Base-by-base conservation (phyloP, 2,329 filamentous ascomycete species). In the Ophiocordyceps sinensis region DNA sequence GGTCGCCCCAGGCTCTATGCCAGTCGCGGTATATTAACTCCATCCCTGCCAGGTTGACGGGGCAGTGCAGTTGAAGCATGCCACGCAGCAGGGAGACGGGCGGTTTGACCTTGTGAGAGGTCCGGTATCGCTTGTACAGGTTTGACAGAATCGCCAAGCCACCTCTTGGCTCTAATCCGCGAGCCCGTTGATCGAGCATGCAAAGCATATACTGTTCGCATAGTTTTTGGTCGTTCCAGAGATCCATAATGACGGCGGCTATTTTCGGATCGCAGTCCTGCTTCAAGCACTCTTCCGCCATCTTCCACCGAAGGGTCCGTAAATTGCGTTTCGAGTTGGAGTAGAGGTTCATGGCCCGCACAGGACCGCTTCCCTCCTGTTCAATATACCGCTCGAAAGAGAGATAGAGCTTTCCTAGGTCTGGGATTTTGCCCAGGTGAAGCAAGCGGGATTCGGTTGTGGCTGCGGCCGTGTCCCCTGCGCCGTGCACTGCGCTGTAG, bases 1-100 rank as follows among this genome's bases (percentile, higher is more conserved):
- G 56, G 2, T 49, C 54, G 2, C 56, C 59, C 41, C 64, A 59
- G 26, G 59, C 55, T 23, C 45, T 55, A 41, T 66, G 56, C 66
- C 68, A 76, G 47, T 77, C 73, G 10, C 60, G 51, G 47, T 67
- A 64, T 2, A 76, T 49, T 37, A 63, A 53, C 40, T 71, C 64
- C 39, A 75, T 55, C 13, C 63, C 67, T 2, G 54, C 52, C 9
- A 59, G 50, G 43, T 68, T 52, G 28, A 56, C 36, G 8, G 64
- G 57, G 41, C 53, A 57, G 49, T 61, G 62, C 26, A 67, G 45
- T 21, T 64, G 60, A 47, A 74, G 66, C 56, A 73, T 61, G 40
- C 56, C 56, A 35, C 61, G 59, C 5, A 76, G 54, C 13, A 70
- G 57, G 1, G 48, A 41, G 12, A 57, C 49, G 11, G 61, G 56